Base-by-base conservation (phyloP, 352 stramenopile species). In the Discostella stelligera region DNA sequence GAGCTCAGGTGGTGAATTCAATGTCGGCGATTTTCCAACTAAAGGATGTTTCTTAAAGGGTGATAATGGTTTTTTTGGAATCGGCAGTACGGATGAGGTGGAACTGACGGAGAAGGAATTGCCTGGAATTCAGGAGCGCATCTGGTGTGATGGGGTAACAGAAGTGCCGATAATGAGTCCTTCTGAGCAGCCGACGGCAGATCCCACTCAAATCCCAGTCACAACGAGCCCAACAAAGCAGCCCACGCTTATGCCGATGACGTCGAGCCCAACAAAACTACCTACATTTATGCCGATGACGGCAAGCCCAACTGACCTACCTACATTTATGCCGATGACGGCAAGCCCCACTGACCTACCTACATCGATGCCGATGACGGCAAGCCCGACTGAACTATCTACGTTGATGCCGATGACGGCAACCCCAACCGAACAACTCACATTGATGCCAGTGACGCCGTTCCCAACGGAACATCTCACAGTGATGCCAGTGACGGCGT, bases 31-130 rank as follows among this genome's bases (percentile, higher is more conserved):
- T 37, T 53, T 66, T 66, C 58, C 58, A 8, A 27, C 30, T 16
- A 63, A 63, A 20, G 68, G 68, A 18, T 76, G 68, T 30, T 76
- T 76, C 39, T 46, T 21, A 4, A 76, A 69, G 50, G 39, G 53
- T 68, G 61, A 52, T 30, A 69, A 69, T 63, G 68, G 16, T 14
- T 76, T 56, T 46, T 76, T 76, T 61, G 58, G 68, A 41, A 55
- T 25, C 6, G 68, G 32, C 32, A 41, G 59, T 23, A 56, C 54
- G 18, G 60, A 56, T 18, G 25, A 53, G 14, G 41, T 20, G 16
- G 56, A 65, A 14, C 59, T 70, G 30, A 32, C 68, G 0, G 49
- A 50, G 18, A 27, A 9, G 0, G 39, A 64, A 7, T 69, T 76
- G 21, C 23, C 58, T 30, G 58, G 68, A 9, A 10, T 14, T 39